Base-by-base conservation (phyloP, 2,329 filamentous ascomycete genomes). In the Aspergillus ibericus region DNA sequence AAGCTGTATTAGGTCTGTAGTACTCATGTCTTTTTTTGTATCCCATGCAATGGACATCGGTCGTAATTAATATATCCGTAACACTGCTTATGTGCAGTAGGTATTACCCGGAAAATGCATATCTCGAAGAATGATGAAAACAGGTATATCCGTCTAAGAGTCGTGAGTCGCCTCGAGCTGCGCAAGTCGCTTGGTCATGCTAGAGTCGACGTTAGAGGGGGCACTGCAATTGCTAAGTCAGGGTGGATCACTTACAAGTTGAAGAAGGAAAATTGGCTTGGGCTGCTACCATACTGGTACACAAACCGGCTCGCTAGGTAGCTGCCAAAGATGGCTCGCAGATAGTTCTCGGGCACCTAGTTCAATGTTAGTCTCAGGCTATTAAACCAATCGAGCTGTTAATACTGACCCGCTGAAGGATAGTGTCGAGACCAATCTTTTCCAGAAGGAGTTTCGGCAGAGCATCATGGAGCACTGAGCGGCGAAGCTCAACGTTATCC, bases 181-280 rank as follows among this genome's bases (percentile, higher is more conserved):
- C 56, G 69, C 59, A 61, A 74, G 61, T 58, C 74, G 68, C 66
- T 75, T 74, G 64, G 72, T 75, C 74, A 76, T 76, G 64, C 73
- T 75, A 54, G 15, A 35, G 29, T 55, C 35, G 16, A 32, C 22
- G 52, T 68, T 62, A 67, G 61, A 12, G 50, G 10, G 60, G 49
- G 5, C 18, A 51, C 13, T 13, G 42, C 16, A 20, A 29, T 20
- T 2, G 15, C 12, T 5, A 10, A 16, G 36, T 15, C 15, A 3
- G 35, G 13, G 22, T 40, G n/a, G 34, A 25, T 48, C 60, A 89
- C 90, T 86, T 81, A 93, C 90, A 98, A 99, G 75, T 96, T 92
- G 78, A 96, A 99, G 83, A 99, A 99, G 38, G 93, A 92, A 80
- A 99, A 98, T 71, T 97, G 93, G 80, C 89, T 95, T 5, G 95